Evolutionary conservation across 2,329 filamentous ascomycete species (phyloP), one percentile per base, ranked within the genome.

Genomic region (Fonsecaea erecta): DNA sequence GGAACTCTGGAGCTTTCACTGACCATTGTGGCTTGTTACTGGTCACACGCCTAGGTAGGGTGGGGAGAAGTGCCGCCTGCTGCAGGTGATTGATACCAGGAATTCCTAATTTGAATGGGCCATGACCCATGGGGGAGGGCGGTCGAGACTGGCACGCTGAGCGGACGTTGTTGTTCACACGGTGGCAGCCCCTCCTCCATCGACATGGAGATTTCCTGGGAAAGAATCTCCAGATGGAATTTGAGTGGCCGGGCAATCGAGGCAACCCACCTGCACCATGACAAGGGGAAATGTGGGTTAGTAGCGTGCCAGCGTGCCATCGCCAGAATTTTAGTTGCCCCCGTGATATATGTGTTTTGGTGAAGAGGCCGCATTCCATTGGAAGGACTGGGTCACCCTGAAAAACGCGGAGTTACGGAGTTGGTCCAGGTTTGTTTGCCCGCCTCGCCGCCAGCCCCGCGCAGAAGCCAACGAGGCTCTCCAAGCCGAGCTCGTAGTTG

Each of bases 341-440:
- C 59, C 43, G 52, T 61, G 59, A 61, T 37, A 60, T 28, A 21
- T 28, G 28, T 24, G 40, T 58, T 21, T 21, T 46, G 28, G 24
- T 52, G 57, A 35, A 35, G 52, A 30, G 26, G 32, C 57, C 16
- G 28, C 21, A 34, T 52, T 24, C 46, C 46, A 60, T 60, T 60
- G 57, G 57, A 34, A 34, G 21, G 32, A 32, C 30, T n/a, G 35
- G 34, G 9, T 43, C 26, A 61, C 59, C 59, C 11, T 61, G 59
- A 32, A 28, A 43, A 61, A 61, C 59, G 59, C 59, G 59, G 59
- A 61, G 59, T 61, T 40, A 46, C 59, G 59, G 59, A 54, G 40
- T 34, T 43, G 48, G 24, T 32, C 59, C 26, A 53, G 52, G n/a
- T 53, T 53, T 53, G 52, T 18, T 30, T 32, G 26, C 32, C 53